Evolutionary conservation across 345 rosid species (phyloP).

Genomic region (Mallotus nudiflorus): DNA sequence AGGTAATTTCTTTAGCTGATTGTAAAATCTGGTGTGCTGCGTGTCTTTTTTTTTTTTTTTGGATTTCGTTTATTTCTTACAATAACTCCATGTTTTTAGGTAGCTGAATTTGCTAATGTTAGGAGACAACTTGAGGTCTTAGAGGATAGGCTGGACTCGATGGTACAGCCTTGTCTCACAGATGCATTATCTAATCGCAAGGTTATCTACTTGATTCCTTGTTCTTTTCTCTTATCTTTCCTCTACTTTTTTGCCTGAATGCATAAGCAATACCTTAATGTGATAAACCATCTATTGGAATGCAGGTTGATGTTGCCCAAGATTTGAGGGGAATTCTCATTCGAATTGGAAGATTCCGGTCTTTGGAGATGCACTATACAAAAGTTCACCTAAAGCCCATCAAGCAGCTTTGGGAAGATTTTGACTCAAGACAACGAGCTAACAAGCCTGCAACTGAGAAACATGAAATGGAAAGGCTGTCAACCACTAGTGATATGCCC

Average conservation of each 20-base stretch:
- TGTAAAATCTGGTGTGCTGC: not conserved
- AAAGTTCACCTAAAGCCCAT: slow-evolving; percentile 84
- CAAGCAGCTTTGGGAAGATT: slow-evolving; percentile 93
- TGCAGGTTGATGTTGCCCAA: slow-evolving; percentile 87
- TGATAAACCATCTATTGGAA: slow-evolving; percentile 5
- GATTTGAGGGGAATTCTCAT: slow-evolving; percentile 93
- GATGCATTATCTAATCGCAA: slow-evolving; percentile 94
- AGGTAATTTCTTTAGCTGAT: slow-evolving; percentile 43
- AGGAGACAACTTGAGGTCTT: slow-evolving; percentile 92
- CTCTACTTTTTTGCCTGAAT: not conserved
- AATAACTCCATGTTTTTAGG: slow-evolving; percentile 41
- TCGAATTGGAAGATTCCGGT: slow-evolving; percentile 92
- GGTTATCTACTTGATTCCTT: slow-evolving; percentile 41
- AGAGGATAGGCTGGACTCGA: slow-evolving; percentile 86
- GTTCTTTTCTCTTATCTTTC: slow-evolving; percentile 2
- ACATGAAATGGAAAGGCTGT: slow-evolving; percentile 55
- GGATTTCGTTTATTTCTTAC: not conserved
- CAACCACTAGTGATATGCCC: slow-evolving; percentile 45
- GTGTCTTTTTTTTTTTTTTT: slow-evolving; percentile 1
- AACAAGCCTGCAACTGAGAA: slow-evolving; percentile 59
- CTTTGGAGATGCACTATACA: slow-evolving; percentile 83
- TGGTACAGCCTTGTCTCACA: slow-evolving; percentile 96
- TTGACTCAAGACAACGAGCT: slow-evolving; percentile 62
- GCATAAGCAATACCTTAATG: slow-evolving; percentile 11
- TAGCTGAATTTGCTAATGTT: slow-evolving; percentile 96